Evolutionary conservation across 306 rosid species (phyloP).

Genomic region (Dryas alaskensis): DNA sequence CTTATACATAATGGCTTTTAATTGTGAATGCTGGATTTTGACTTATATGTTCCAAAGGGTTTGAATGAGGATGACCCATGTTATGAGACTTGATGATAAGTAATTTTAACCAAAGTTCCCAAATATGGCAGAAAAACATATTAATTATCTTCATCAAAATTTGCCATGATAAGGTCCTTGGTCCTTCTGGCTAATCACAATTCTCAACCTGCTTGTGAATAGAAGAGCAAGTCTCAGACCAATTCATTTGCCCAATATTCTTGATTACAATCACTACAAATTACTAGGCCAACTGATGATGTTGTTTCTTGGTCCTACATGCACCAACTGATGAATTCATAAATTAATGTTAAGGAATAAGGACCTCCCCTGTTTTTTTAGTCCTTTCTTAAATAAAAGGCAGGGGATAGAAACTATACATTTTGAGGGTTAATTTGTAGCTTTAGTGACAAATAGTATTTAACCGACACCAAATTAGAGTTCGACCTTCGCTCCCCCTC

Average conservation of each 20-base stretch:
- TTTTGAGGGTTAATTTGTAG: neutral
- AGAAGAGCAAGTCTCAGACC: neutral
- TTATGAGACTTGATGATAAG: conserved; percentile 21
- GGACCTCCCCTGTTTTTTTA: neutral
- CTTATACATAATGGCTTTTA: conserved; percentile 36
- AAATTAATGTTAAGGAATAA: neutral
- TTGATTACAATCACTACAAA: neutral
- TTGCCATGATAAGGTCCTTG: conserved; percentile 26
- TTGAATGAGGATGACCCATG: conserved; percentile 19
- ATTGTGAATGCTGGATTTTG: conserved; percentile 50
- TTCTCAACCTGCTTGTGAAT: conserved; percentile 15
- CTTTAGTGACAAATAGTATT: too few species aligned
- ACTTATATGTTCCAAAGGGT: conserved; percentile 25
- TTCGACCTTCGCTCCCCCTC: too few species aligned
- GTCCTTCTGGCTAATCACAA: conserved; percentile 12
- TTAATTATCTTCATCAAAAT: conserved; percentile 18
- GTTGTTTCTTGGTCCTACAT: neutral
- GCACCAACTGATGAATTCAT: neutral
- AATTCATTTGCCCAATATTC: neutral
- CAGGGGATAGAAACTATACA: neutral
- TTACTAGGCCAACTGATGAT: too few species aligned
- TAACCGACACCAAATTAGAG: too few species aligned
- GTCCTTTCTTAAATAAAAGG: neutral
- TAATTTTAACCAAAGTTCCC: conserved; percentile 13
- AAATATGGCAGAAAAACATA: conserved; percentile 8